Evolutionary conservation across 225 moss, liverwort and hornwort species (phyloP), one percentile per base, ranked within the genome.

Genomic region (Polytrichum formosum): DNA sequence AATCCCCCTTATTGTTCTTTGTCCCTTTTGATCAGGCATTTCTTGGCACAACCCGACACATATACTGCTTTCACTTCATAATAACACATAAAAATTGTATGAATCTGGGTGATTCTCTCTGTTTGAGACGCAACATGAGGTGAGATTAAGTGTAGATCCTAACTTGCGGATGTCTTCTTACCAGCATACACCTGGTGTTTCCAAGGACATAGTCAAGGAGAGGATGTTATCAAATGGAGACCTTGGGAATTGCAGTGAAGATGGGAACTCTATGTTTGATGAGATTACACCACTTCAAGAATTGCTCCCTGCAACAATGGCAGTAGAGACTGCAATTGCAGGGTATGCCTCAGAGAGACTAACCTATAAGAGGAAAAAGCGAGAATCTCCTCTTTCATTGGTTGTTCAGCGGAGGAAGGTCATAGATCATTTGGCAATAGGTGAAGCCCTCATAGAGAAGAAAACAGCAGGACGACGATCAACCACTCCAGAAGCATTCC

Each of bases 401-500:
- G 79, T 56, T 30, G 1, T 79, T 33, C 70, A 82, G 28, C 77
- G 77, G 10, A 73, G 78, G 0, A 72, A 79, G 66, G 53, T 78
- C 25, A 68, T 83, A 63, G 81, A 85, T 54, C 79, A 80, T 67
- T 66, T 81, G 23, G 79, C 75, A 72, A 53, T 54, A 26, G 77
- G 73, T 66, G 81, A 86, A 67, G 73, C 66, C 23, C 69, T 61
- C 0, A 65, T 74, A n/a, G 86, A 83, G 63, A 86, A 71, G 64
- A 91, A 71, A 70, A 72, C 66, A 31, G 54, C 84, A 60, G 82
- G 73, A 67, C 84, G 81, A 71, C 77, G 85, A 76, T 81, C 81
- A 76, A 28, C 82, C 67, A 87, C 89, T 29, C 85, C 88, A 20
- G 81, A 93, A 63, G 78, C 82, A 67, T 82, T 91, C 72, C 90